Percentiles rank a stretch among this genome's conserved stretches.
Evolutionary conservation across 257 asterid genomes (phyloP).

Genomic region (Solanum megistacrolobum): DNA sequence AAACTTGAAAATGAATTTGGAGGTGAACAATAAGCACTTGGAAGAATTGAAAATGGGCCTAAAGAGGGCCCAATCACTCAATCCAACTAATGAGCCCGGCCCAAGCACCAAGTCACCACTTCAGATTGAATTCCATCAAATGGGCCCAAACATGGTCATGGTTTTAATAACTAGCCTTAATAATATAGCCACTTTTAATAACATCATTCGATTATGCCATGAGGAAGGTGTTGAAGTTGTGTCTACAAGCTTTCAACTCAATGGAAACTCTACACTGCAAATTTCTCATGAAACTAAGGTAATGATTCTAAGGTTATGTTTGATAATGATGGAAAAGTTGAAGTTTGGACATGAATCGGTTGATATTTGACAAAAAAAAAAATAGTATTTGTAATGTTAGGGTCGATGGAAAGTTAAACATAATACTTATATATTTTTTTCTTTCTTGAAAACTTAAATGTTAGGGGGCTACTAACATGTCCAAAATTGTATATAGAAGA

Average conservation of each 20-base stretch:
- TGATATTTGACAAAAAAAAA: too few relatives aligned
- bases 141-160: conserved; percentile 26
- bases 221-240: conserved; percentile 27
- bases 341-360: too few relatives aligned
- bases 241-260: conserved; percentile 25
- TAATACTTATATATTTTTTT: too few relatives aligned
- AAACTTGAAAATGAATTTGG: conserved; percentile 14
- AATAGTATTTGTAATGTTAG: too few relatives aligned
- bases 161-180: conserved; percentile 18
- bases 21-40: conserved; percentile 10
- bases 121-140: conserved; percentile 29
- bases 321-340: too few relatives aligned
- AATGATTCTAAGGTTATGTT: background rate
- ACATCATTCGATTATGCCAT: conserved; percentile 15
- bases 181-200: conserved; percentile 14
- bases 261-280: conserved; percentile 32
- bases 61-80: background rate
- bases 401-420: too few relatives aligned
- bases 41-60: conserved; percentile 1
- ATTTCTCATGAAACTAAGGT: conserved; percentile 25
- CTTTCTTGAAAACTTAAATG: too few relatives aligned
- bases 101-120: background rate
- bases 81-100: background rate
- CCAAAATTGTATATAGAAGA: too few relatives aligned
- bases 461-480: too few relatives aligned